Conservation (phyloP, 148 eudicot genomes). For the Amaranthus palmeri region DNA sequence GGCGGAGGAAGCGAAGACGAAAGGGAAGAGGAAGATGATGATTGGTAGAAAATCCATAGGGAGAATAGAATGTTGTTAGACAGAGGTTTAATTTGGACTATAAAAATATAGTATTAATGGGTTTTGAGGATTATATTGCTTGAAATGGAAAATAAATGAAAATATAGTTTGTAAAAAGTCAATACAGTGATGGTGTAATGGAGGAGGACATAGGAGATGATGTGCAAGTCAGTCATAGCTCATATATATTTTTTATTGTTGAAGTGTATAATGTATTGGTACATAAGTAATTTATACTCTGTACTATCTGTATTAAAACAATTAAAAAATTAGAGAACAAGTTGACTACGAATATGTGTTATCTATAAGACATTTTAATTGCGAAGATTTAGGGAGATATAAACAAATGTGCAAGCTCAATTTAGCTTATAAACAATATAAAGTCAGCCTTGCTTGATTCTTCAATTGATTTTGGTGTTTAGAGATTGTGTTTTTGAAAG, state of each 20-base stretch:
- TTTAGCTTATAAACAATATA: not conserved
- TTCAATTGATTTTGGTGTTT: not conserved
- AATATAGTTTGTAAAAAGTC: constrained; percentile 17
- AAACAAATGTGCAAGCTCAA: not conserved
- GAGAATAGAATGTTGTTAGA: not conserved
- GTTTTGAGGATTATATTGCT: constrained; percentile 1
- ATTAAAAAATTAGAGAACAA: not conserved
- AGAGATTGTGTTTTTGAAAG: not conserved
- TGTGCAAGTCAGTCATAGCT: constrained; percentile 20
- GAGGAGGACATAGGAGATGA: constrained; percentile 11
- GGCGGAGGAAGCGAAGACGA: constrained; percentile 15
- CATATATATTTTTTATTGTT: not conserved
- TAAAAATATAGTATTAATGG: not conserved
- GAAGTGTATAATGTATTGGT: not conserved
- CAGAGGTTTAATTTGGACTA: constrained; percentile 3
- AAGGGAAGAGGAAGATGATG: constrained; percentile 18
- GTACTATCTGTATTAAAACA: not conserved
- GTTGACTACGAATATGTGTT: constrained; percentile 9
- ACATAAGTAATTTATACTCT: not conserved
- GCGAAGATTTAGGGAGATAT: not conserved
- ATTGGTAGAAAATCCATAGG: constrained; percentile 34
- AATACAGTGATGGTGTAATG: constrained; percentile 13
- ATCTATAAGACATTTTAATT: not conserved
- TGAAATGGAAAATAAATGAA: not conserved
- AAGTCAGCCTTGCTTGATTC: not conserved